These are phyloP conservation scores for Veloboletus limbatus DNA, from an alignment of 1,284 basidiomycete genomes.

Conservation along the genomic window DNA sequence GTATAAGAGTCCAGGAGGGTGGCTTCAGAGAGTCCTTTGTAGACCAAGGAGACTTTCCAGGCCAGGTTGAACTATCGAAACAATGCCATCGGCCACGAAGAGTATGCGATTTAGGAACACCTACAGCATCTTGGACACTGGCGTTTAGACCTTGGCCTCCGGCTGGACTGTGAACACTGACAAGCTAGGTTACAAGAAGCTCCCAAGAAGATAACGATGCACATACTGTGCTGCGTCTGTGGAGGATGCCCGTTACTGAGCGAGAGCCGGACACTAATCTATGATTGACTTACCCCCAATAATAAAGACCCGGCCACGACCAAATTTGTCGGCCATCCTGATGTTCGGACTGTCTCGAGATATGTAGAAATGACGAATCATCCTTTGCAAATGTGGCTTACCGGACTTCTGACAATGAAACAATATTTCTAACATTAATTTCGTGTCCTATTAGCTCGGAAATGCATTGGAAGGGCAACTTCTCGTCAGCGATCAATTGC, in stretches of 20 bases:
- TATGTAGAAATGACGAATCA: not conserved
- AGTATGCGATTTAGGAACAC: slow-evolving; percentile 1
- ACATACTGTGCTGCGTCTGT: slow-evolving; percentile 1
- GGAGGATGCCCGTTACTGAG: not conserved
- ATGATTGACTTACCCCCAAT: slow-evolving; percentile 24
- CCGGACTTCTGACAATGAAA: slow-evolving; percentile 24
- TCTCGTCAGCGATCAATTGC: slow-evolving; percentile 23
- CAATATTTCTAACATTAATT: slow-evolving; percentile 14
- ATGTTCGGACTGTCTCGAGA: slow-evolving; percentile 27
- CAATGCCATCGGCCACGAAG: not conserved
- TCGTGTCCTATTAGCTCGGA: slow-evolving; percentile 11
- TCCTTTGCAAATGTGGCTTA: slow-evolving; percentile 6
- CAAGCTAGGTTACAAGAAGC: not conserved
- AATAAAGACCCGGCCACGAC: slow-evolving; percentile 31
- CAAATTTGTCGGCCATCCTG: slow-evolving; percentile 33
- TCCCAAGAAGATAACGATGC: no score
- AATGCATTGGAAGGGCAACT: slow-evolving; percentile 15
- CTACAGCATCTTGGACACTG: slow-evolving; percentile 39
- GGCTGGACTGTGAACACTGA: not conserved
- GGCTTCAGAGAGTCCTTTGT: slow-evolving; percentile 23
- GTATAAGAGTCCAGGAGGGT: slow-evolving; percentile 37
- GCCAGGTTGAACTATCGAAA: slow-evolving; percentile 16
- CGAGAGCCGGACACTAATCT: not conserved
- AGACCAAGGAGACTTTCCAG: not conserved
- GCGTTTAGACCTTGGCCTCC: slow-evolving; percentile 43